Evolutionary conservation across 805 yeast genomes (phyloP).

Genomic region (Candida sphagnicola): DNA sequence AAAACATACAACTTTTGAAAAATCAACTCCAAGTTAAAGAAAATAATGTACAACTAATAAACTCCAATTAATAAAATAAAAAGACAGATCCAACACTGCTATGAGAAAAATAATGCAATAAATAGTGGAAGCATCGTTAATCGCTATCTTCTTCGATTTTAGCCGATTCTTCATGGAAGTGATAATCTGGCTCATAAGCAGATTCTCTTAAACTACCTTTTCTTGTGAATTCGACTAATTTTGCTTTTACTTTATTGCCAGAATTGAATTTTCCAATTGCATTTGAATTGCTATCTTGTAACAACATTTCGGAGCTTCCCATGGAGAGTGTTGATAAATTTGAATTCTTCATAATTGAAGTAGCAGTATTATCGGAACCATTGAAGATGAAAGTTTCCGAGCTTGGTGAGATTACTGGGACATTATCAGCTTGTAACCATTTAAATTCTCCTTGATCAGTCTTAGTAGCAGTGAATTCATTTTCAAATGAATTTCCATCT

Average conservation of each 20-base stretch:
- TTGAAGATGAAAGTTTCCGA: slow-evolving; percentile 9
- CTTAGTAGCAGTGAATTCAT: slow-evolving; percentile 28
- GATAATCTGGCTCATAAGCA: slow-evolving; percentile 28
- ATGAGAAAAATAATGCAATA: background rate
- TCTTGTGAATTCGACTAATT: slow-evolving; percentile 46
- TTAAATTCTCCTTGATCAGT: slow-evolving; percentile 25
- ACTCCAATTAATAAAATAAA: background rate
- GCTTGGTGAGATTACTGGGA: slow-evolving; percentile 10
- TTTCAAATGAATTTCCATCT: slow-evolving; percentile 15
- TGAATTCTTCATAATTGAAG: slow-evolving; percentile 8
- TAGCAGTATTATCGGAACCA: slow-evolving; percentile 3
- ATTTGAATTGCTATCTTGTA: slow-evolving; percentile 3
- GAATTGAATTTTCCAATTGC: background rate
- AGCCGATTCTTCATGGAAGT: slow-evolving; percentile 30
- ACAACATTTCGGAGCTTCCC: slow-evolving; percentile 9
- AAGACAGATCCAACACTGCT: background rate
- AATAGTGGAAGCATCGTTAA: slow-evolving; percentile 5
- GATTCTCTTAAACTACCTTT: slow-evolving; percentile 39
- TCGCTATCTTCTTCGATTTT: slow-evolving; percentile 32
- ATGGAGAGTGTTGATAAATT: slow-evolving; percentile 21
- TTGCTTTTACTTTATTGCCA: slow-evolving; percentile 25
- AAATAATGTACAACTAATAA: background rate
- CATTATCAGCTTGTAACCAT: slow-evolving; percentile 20
- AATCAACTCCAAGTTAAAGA: background rate
- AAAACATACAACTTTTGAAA: too few species aligned